Evolutionary conservation across 2,329 filamentous ascomycete genomes (phyloP).

Genomic region (Colletotrichum magnum): DNA sequence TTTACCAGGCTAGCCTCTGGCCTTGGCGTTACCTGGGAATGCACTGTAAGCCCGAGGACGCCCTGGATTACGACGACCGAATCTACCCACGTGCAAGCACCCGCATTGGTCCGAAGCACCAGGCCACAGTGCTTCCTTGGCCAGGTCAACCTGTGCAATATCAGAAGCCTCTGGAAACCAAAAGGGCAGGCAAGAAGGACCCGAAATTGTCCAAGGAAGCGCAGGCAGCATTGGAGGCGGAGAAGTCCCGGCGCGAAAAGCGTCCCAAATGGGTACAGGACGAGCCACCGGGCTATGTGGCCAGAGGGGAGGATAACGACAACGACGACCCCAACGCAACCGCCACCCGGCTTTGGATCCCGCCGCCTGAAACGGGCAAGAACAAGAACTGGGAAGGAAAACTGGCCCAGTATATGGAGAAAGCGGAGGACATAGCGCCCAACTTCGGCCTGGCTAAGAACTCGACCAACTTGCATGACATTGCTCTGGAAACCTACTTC

Average conservation of each 20-base stretch:
- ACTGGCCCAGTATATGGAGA: conserved; percentile 80
- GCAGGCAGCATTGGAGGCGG: conserved; percentile 83
- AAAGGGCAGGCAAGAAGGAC: conserved; percentile 85
- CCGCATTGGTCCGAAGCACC: conserved; percentile 89
- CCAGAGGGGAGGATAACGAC: conserved; percentile 83
- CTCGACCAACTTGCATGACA: conserved; percentile 90
- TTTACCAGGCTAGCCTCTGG: conserved; percentile 94
- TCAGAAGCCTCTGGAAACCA: conserved; percentile 88
- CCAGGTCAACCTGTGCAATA: conserved; percentile 89
- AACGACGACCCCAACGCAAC: conserved; percentile 82
- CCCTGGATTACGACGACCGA: conserved; percentile 95
- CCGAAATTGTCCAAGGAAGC: conserved; percentile 85
- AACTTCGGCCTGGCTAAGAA: conserved; percentile 79
- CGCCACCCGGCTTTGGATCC: conserved; percentile 82
- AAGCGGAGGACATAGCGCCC: conserved; percentile 75
- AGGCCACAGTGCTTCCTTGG: conserved; percentile 89
- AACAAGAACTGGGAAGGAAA: conserved; percentile 74
- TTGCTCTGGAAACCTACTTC: conserved; percentile 82
- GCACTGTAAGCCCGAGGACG: conserved; percentile 95
- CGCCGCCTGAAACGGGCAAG: conserved; percentile 70
- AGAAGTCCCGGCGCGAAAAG: conserved; percentile 83
- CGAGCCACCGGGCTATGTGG: conserved; percentile 87
- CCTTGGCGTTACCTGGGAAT: conserved; percentile 96
- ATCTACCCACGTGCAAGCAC: conserved; percentile 98
- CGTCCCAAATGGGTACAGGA: conserved; percentile 96